phyloP scores from a whole-genome alignment of 2,329 filamentous ascomycete genomes.

The Didymella lethalis region DNA sequence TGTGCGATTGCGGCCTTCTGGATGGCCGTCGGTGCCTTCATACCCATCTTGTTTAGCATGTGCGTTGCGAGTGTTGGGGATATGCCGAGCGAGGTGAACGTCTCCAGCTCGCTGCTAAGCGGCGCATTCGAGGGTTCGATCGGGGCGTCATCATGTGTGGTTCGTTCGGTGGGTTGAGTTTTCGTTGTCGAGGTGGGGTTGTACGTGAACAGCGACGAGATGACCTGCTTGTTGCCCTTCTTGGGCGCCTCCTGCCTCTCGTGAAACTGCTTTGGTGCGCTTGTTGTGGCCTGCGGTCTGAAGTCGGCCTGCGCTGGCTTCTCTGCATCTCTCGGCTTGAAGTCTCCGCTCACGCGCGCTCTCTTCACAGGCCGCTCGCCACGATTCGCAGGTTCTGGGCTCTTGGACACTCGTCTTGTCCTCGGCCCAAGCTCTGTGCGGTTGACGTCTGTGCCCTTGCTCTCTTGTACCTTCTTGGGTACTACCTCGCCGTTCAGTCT shows the following conservation, averaged over 20 bases:
- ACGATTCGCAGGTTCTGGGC: slow-evolving; percentile 25
- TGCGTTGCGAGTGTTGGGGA: slow-evolving; percentile 82
- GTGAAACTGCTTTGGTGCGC: slow-evolving; percentile 38
- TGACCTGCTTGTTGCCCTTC: slow-evolving; percentile 67
- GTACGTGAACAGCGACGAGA: slow-evolving; percentile 91
- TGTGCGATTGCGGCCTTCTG: slow-evolving; percentile 88
- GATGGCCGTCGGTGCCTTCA: slow-evolving; percentile 93
- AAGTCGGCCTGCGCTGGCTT: slow-evolving; percentile 33
- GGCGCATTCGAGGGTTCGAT: slow-evolving; percentile 89
- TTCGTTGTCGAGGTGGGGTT: slow-evolving; percentile 78
- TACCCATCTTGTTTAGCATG: slow-evolving; percentile 80
- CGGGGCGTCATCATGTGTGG: slow-evolving; percentile 49
- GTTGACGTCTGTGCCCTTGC: slow-evolving; percentile 42
- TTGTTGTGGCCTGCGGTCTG: slow-evolving; percentile 41
- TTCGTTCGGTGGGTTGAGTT: slow-evolving; percentile 46
- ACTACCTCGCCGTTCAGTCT: slow-evolving; percentile 41
- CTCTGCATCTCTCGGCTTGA: slow-evolving; percentile 40
- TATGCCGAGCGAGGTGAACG: slow-evolving; percentile 85
- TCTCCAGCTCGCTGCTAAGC: slow-evolving; percentile 80
- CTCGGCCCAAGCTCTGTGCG: slow-evolving; percentile 41
- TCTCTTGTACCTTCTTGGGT: slow-evolving; percentile 29
- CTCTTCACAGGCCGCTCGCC: slow-evolving; percentile 45
- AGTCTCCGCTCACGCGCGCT: slow-evolving; percentile 50
- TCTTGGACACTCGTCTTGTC: slow-evolving; percentile 28
- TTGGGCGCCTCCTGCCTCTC: slow-evolving; percentile 46